These are phyloP conservation scores for Heliosperma pusillum DNA, from an alignment of 148 eudicot species.

Conservation along the genomic window DNA sequence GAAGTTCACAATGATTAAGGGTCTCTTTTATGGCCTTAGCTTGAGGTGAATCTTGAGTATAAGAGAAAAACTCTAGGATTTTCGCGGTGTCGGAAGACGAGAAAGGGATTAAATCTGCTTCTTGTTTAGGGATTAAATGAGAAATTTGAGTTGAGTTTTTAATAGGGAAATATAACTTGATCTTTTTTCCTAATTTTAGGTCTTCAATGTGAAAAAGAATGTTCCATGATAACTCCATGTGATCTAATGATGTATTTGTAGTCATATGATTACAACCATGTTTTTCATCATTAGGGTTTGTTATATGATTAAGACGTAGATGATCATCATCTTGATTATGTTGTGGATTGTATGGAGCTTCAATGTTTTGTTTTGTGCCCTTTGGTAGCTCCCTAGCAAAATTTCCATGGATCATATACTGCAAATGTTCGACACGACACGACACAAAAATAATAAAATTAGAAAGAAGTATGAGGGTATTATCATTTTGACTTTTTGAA, in stretches of 20 bases:
- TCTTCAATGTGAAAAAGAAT: constrained; percentile 46
- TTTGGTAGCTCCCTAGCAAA: constrained; percentile 23
- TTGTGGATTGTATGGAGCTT: constrained; percentile 6
- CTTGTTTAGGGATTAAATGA: constrained; percentile 40
- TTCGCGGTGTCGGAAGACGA: constrained; percentile 33
- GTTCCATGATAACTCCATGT: constrained; percentile 41
- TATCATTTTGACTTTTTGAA: not conserved
- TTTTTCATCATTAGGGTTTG: constrained; percentile 1
- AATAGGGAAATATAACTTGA: constrained; percentile 45
- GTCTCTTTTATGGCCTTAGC: constrained; percentile 42
- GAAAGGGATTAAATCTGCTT: constrained; percentile 59
- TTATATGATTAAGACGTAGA: constrained; percentile 18
- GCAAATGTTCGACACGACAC: not conserved
- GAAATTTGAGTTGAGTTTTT: constrained; percentile 38
- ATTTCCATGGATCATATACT: constrained; percentile 28
- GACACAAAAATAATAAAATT: not conserved
- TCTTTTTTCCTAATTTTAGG: constrained; percentile 38
- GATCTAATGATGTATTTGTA: constrained; percentile 15
- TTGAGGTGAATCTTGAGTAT: constrained; percentile 38
- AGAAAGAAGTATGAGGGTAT: not conserved
- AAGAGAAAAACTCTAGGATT: constrained; percentile 39
- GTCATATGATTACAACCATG: constrained; percentile 12
- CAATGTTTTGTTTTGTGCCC: constrained; percentile 12
- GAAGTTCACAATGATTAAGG: constrained; percentile 36
- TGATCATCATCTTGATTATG: constrained; percentile 9